phyloP scores from a whole-genome alignment of 257 asterid genomes.

The Echium plantagineum region DNA sequence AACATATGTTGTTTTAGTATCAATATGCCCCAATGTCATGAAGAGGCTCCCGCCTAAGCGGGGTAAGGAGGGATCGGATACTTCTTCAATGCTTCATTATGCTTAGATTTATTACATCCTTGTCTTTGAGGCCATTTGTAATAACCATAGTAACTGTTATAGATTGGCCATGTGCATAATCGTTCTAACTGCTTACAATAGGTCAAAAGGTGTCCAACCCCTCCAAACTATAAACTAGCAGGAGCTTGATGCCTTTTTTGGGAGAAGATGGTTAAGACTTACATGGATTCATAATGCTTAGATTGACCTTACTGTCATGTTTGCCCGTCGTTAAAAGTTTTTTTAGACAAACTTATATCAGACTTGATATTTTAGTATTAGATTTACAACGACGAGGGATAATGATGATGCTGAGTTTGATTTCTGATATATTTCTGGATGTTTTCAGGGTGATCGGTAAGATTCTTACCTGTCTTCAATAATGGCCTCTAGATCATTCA shows the following conservation, averaged over 20 bases:
- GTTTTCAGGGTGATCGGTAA: slow-evolving; percentile 25
- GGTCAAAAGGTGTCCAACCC: too few species aligned
- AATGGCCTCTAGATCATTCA: slow-evolving; percentile 57
- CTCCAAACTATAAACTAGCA: too few species aligned
- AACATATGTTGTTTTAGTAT: neutral
- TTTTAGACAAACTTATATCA: neutral
- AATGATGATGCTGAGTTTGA: neutral
- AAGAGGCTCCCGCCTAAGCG: too few species aligned
- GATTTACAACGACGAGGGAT: neutral
- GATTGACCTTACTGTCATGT: too few species aligned
- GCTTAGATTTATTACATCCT: neutral
- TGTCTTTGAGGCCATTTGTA: neutral
- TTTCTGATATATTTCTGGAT: neutral
- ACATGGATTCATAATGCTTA: neutral
- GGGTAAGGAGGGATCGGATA: too few species aligned
- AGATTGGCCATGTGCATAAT: too few species aligned
- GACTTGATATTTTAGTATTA: neutral
- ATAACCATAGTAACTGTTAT: too few species aligned
- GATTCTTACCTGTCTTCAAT: slow-evolving; percentile 7
- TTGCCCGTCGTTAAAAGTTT: too few species aligned
- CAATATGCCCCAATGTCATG: too few species aligned
- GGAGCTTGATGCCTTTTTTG: too few species aligned
- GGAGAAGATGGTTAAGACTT: neutral
- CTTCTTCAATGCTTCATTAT: neutral
- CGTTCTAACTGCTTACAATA: too few species aligned